phyloP scores from a whole-genome alignment of 2,329 filamentous ascomycete genomes.

The Talaromyces sp. region DNA sequence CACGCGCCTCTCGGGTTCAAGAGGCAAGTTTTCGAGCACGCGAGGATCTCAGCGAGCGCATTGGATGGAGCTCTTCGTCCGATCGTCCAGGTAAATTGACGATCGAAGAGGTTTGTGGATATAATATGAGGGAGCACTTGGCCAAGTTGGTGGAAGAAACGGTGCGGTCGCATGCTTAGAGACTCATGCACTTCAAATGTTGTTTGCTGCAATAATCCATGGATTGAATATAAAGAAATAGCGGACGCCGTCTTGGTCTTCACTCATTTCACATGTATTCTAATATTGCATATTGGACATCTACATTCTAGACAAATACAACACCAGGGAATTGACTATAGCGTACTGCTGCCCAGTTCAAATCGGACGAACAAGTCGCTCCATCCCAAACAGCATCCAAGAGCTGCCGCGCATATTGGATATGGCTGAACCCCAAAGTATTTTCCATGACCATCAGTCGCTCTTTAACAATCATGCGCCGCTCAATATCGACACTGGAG shows the following conservation, averaged over 20 bases:
- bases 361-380: conserved; percentile 10
- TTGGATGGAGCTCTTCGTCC: conserved; percentile 31
- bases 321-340: conserved; percentile 32
- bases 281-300: no score
- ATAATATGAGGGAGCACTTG: conserved; percentile 28
- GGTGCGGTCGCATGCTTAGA: neutral
- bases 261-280: no score
- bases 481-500: conserved; percentile 40
- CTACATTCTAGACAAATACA: conserved; percentile 24
- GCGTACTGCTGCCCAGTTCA: conserved; percentile 35
- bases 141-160: conserved; percentile 6
- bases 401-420: conserved; percentile 44
- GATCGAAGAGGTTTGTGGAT: conserved; percentile 38
- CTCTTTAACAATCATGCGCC: conserved; percentile 43
- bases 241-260: no score
- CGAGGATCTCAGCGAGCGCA: conserved; percentile 32
- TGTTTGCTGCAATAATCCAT: no score
- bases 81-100: conserved; percentile 35
- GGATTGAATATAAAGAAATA: no score
- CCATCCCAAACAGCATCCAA: conserved; percentile 46
- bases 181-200: no score
- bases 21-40: conserved; percentile 30
- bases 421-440: conserved; percentile 49
- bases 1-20: conserved; percentile 34
- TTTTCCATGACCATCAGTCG: conserved; percentile 50